Evolutionary conservation across 2,329 filamentous ascomycete species (phyloP).

Genomic region (Epichloe scottii): DNA sequence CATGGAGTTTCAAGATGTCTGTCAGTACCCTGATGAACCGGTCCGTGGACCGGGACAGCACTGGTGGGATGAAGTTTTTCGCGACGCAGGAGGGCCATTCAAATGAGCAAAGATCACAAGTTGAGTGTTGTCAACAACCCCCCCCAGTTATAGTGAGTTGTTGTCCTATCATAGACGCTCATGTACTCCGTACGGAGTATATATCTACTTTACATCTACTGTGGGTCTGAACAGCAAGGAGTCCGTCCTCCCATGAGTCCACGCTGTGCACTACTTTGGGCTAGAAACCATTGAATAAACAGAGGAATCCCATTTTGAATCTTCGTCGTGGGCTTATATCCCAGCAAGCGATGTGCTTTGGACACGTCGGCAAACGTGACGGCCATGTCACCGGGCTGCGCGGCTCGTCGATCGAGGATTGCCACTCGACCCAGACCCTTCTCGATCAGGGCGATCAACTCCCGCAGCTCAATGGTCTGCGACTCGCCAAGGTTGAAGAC

Average conservation of each 20-base stretch:
- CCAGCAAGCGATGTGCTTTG: constrained; percentile 10
- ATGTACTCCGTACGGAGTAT: too few species aligned
- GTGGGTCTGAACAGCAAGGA: too few species aligned
- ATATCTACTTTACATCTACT: too few species aligned
- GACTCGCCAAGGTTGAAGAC: constrained; percentile 14
- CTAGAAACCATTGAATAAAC: neutral
- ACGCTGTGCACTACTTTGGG: neutral
- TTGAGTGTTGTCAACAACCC: neutral
- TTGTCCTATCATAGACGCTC: too few species aligned
- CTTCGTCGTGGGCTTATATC: constrained; percentile 11
- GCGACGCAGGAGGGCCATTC: neutral
- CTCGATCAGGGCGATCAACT: constrained; percentile 11
- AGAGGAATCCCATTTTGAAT: constrained; percentile 10
- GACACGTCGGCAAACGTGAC: constrained; percentile 12
- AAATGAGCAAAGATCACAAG: neutral
- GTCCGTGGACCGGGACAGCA: neutral
- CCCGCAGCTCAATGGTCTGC: constrained; percentile 11
- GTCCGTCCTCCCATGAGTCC: neutral
- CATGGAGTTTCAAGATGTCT: neutral
- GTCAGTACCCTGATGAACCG: neutral
- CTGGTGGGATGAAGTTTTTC: constrained; percentile 1
- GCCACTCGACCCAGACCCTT: constrained; percentile 10
- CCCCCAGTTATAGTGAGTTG: too few species aligned
- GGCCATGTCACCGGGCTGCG: constrained; percentile 13
- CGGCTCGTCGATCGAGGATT: constrained; percentile 9